Evolutionary conservation across 345 rosid genomes (phyloP), one percentile per base, ranked within the genome.

Genomic region (Lenwebbia sp.): DNA sequence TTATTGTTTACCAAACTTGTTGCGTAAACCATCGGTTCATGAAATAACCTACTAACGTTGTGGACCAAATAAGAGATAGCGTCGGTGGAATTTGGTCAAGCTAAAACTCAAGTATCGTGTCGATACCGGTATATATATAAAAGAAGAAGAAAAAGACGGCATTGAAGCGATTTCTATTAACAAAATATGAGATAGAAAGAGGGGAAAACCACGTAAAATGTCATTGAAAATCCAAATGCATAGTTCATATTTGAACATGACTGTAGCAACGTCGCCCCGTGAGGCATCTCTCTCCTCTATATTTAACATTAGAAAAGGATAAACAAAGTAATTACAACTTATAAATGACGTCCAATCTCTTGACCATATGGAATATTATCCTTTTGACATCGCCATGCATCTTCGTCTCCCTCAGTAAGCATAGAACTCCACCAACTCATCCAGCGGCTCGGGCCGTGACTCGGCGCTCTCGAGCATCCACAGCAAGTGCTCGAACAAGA

Each of bases 401-500:
- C 47, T 54, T 83, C 85, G 7, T 33, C 51, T 55, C 15, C 28
- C 9, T 60, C 70, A 44, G 50, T 21, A 84, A 41, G 85, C 51
- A 47, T 58, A 84, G 85, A 55, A 84, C 85, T 84, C 85, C 30
- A 84, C 85, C 58, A 84, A 44, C 37, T 84, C 85, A 47, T 84
- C 76, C n/a, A 55, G 57, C 0, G 85, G 26, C 81, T 84, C 85
- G 3, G 28, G 75, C 75, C 65, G 55, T 7, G 85, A n/a, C 51
- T 84, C 85, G 5, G 75, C 85, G 25, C 58, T 84, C 76, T 84
- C 85, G 37, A 84, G 85, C 81, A 75, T 85, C 86, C 86, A 85
- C 86, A 75, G 70, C 62, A 85, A 49, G 83, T 85, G 86, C 86
- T 85, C 86, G 53, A 90, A 90, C 88, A 90, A 26, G 7, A 90